Conservation (phyloP, 139 green algal genomes). For the Haematococcus lacustris region DNA sequence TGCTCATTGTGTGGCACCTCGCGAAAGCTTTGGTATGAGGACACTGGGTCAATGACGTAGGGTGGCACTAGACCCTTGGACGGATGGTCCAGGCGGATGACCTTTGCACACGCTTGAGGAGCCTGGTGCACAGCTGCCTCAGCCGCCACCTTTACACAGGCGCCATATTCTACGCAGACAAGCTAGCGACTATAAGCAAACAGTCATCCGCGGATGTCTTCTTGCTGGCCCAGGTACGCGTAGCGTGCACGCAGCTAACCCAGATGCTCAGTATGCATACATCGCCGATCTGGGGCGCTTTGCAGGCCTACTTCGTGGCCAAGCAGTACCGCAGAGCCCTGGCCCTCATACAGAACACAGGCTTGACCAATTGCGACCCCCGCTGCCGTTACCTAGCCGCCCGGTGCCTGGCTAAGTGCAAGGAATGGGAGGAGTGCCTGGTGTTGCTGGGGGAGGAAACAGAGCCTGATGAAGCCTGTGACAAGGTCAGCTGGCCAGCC, state of each 20-base stretch:
- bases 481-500: background rate
- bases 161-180: slow-evolving; percentile 98
- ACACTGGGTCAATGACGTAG: too few species aligned
- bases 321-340: slow-evolving; percentile 71
- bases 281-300: slow-evolving; percentile 35
- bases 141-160: too few species aligned
- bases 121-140: too few species aligned
- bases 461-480: slow-evolving; percentile 16
- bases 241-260: background rate
- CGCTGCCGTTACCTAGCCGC: slow-evolving; percentile 68
- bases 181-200: slow-evolving; percentile 74
- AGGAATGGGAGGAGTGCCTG: slow-evolving; percentile 90
- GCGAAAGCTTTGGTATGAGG: too few species aligned
- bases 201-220: slow-evolving; percentile 66
- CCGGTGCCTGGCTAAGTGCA: slow-evolving; percentile 63
- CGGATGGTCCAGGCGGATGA: too few species aligned
- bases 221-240: slow-evolving; percentile 63
- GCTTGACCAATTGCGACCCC: slow-evolving; percentile 17
- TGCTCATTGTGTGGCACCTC: too few species aligned
- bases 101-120: too few species aligned
- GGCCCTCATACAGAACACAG: slow-evolving; percentile 37
- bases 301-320: slow-evolving; percentile 66
- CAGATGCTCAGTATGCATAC: background rate
- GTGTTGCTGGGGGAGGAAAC: slow-evolving; percentile 50
- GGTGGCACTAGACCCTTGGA: too few species aligned